phyloP scores from a whole-genome alignment of 179 eudicot genomes.

The Patellifolia procumbens region DNA sequence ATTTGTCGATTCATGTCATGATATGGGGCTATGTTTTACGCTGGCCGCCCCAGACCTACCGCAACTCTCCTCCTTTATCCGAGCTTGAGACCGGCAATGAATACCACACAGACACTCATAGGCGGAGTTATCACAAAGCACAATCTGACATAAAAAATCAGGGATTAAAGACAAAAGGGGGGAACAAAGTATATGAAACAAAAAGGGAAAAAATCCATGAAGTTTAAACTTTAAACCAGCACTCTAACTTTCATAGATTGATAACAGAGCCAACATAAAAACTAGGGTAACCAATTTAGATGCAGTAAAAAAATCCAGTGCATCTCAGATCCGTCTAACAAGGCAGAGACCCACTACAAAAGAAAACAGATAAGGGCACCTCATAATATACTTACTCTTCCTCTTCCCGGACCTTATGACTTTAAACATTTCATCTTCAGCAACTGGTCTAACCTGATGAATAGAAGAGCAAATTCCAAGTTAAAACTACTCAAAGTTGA shows the following conservation, averaged over 20 bases:
- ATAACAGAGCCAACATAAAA: not conserved
- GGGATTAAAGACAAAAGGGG: not conserved
- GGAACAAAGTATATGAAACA: too few relatives aligned
- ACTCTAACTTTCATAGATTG: too few relatives aligned
- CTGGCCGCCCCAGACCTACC: too few relatives aligned
- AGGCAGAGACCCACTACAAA: not conserved
- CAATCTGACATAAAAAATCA: not conserved
- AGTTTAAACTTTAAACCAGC: too few relatives aligned
- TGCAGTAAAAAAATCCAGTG: not conserved
- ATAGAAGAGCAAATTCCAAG: not conserved
- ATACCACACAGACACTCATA: too few relatives aligned
- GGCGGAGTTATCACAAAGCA: too few relatives aligned
- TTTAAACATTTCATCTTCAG: constrained; percentile 99
- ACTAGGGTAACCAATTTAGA: not conserved
- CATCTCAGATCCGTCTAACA: not conserved
- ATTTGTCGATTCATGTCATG: too few relatives aligned
- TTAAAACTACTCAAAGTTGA: too few relatives aligned
- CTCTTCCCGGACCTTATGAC: constrained; percentile 89
- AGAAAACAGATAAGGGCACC: not conserved
- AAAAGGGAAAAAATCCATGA: too few relatives aligned
- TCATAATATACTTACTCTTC: constrained; percentile 63
- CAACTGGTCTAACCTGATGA: constrained; percentile 93
- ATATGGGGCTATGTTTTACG: too few relatives aligned
- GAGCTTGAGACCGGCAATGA: too few relatives aligned
- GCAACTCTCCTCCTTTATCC: too few relatives aligned